Percentiles rank a stretch among this genome's conserved stretches.
Evolutionary conservation across 2,329 filamentous ascomycete species (phyloP).

Genomic region (Xylariaceae sp.): DNA sequence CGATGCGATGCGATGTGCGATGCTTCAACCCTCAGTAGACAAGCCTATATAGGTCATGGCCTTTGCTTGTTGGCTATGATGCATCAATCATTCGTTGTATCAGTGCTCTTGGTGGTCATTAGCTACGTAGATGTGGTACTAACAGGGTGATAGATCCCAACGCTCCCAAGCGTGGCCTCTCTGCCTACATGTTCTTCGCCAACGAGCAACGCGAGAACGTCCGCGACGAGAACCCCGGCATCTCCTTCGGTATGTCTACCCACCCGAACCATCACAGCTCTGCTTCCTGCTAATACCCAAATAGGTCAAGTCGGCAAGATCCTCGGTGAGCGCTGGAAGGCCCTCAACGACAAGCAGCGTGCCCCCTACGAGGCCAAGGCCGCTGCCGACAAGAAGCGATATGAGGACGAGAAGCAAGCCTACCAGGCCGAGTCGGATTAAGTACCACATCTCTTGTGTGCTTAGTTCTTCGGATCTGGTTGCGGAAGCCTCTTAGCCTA

Average conservation of each 20-base stretch:
- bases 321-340: conserved; percentile 99
- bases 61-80: too few species aligned
- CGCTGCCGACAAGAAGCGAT: conserved; percentile 95
- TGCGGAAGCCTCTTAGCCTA: conserved; percentile 12
- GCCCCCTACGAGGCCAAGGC: conserved; percentile 95
- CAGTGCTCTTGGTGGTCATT: conserved; percentile 2
- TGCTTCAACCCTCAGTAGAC: too few species aligned
- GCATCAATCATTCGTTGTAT: background rate
- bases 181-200: conserved; percentile 99
- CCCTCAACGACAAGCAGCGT: conserved; percentile 86
- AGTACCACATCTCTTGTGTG: background rate
- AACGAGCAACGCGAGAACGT: conserved; percentile 99
- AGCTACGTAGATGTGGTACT: background rate
- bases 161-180: conserved; percentile 97
- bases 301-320: conserved; percentile 93
- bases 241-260: conserved; percentile 76
- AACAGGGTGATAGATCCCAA: conserved; percentile 68
- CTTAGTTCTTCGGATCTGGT: conserved; percentile 4
- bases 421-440: conserved; percentile 59
- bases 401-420: conserved; percentile 94
- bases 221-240: conserved; percentile 95
- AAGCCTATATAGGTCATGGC: too few species aligned
- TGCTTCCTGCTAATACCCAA: conserved; percentile 15
- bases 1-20: too few species aligned
- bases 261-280: background rate